Conservation (phyloP, 75 land plant species). For the Pseudotsuga menziesii region DNA sequence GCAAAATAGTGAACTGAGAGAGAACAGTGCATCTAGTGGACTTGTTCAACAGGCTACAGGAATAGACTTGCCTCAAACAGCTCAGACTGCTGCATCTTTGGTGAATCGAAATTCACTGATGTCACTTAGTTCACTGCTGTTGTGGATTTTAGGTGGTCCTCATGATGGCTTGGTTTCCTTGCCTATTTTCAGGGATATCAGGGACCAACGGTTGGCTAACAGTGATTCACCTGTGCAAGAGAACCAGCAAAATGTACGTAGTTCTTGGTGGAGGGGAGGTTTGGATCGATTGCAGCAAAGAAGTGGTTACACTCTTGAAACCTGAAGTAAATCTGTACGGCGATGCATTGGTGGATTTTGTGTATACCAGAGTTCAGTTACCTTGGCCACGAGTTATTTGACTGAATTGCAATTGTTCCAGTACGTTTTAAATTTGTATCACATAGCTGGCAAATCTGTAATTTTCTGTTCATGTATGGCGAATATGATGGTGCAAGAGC, state of each 20-base stretch:
- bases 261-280: constrained; percentile 13
- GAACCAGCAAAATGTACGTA: constrained; percentile 10
- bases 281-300: background rate
- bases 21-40: constrained; percentile 7
- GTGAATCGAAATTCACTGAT: constrained; percentile 25
- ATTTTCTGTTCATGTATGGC: background rate
- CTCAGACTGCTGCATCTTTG: constrained; percentile 7
- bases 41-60: constrained; percentile 10
- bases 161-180: constrained; percentile 51
- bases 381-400: background rate
- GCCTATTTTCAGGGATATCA: constrained; percentile 56
- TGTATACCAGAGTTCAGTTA: constrained; percentile 5
- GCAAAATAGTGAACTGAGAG: constrained; percentile 5
- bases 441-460: background rate
- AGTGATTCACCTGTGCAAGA: constrained; percentile 19
- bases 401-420: background rate
- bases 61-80: constrained; percentile 20
- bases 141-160: constrained; percentile 68
- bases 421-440: background rate
- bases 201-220: constrained; percentile 40
- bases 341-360: background rate
- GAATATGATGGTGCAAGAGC: background rate
- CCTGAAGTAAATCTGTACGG: background rate
- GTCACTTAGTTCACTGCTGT: constrained; percentile 53
- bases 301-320: constrained; percentile 5